Evolutionary conservation across 202 grass and related monocot species (phyloP), one percentile per base, ranked within the genome.

Genomic region (Schoenoplectus tabernaemontani): DNA sequence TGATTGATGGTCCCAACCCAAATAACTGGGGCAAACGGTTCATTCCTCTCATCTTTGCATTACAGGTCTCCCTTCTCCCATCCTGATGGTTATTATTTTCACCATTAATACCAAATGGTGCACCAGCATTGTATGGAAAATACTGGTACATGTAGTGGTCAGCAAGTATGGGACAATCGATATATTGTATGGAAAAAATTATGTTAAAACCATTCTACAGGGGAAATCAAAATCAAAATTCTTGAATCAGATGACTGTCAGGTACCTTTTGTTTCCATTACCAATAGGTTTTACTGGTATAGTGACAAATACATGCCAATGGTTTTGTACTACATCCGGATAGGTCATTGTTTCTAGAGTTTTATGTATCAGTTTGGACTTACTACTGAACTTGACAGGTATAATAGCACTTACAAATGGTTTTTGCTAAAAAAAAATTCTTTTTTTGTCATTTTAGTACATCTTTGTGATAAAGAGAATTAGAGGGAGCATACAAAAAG

Each of bases 1-100:
- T 99, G 81, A 95, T 95, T 15, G 92, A 99, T n/a, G 96, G 92
- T 41, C 90, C 90, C 64, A 95, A 99, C 43, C 86, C 88, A 19
- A 99, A 99, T 78, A 89, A 93, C 41, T 87, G 88, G 78, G 91
- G 92, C 84, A 99, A 95, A 79, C 83, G 80, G 20, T 91, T 92
- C 71, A 95, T 99, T 58, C 92, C 96, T 20, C 86, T 99, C 61
- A 91, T 99, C 66, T 64, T 96, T 43, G 79, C 82, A 23, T 86
- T 95, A 60, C 90, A 99, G 91, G 92, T 93, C 39, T 77, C 4
- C 7, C 17, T 76, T 56, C 48, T 22, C 9, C 16, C 71, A 36
- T 54, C 30, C 48, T 12, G 30, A 43, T 72, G 56, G 4, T 77
- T 13, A 81, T 34, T 58, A 17, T 13, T 56, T 36, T 12, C 3